Evolutionary conservation across 805 yeast species (phyloP), one percentile per base, ranked within the genome.

Genomic region (Gaillardinia entomophila): DNA sequence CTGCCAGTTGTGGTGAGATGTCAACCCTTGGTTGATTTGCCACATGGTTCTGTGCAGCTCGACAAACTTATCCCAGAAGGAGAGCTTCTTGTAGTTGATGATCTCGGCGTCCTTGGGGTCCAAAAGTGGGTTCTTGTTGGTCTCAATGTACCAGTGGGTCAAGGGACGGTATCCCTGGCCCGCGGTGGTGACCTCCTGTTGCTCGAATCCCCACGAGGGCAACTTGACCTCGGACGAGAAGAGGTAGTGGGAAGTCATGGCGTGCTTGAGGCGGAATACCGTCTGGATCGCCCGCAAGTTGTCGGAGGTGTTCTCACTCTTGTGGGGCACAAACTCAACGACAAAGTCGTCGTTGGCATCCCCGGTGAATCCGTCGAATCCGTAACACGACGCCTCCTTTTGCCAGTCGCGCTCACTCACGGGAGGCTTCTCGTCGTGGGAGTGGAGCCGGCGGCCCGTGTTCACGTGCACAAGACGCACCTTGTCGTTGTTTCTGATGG

Each of bases 111-210:
- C 52, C 3, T 37, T 33, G 3, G 42, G 50, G 16, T 43, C 26
- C 32, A 76, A 59, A 41, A 66, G 63, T 45, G 65, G 70, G 48
- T 82, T 81, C 32, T 55, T 64, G 58, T 82, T 83, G 37, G 75
- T 69, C 61, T 84, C 95, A 46, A 84, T 63, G 57, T 81, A 79
- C 90, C 90, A 84, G 42, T 74, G 65, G 23, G 79, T 65, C 46
- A 79, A 68, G 12, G 72, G 66, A 35, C 73, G 61, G 34, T 68
- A 66, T 55, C 89, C 92, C 45, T 77, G 82, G 13, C 73, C 57
- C 24, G 94, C 87, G 63, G 89, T 73, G 3, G 89, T 77, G 33
- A 84, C 94, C 62, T 84, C 95, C 56, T 80, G 89, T 57, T 84
- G 95, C 40, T 77, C 82, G 44, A 78, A 81, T 1, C 83, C 94